A percentile compares a stretch with the other conserved stretches of the same genome.
These are phyloP conservation scores for Rhodofomes roseus DNA, from an alignment of 1,284 basidiomycete genomes.

Conservation along the genomic window DNA sequence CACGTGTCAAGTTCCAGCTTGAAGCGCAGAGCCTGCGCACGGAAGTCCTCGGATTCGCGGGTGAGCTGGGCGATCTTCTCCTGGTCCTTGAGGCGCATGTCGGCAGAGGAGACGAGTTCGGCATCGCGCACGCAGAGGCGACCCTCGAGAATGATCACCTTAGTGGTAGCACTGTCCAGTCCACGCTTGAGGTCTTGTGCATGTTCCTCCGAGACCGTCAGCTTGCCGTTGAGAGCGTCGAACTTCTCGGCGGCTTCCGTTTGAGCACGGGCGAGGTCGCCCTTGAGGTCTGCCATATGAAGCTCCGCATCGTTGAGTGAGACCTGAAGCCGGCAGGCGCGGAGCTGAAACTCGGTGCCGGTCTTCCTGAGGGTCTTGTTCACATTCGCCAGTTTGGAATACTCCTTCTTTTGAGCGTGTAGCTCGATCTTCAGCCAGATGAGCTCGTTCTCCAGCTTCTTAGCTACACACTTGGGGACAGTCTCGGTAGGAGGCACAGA, in stretches of 20 bases:
- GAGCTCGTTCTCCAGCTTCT: background rate
- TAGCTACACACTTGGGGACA: background rate
- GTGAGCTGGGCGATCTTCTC: background rate
- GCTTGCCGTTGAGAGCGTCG: background rate
- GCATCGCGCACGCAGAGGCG: background rate
- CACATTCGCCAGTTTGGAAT: background rate
- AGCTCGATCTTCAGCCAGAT: background rate
- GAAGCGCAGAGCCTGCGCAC: background rate
- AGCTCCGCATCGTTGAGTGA: background rate
- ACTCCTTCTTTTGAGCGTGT: background rate
- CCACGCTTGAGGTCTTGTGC: background rate
- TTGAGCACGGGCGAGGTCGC: background rate
- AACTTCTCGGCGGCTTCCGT: background rate
- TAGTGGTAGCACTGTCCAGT: background rate
- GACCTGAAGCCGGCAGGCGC: background rate
- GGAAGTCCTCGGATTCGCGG: background rate
- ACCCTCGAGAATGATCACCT: too few relatives aligned
- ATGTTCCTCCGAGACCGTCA: background rate
- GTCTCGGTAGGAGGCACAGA: background rate
- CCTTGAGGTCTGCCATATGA: background rate
- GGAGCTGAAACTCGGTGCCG: background rate
- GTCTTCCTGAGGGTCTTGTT: background rate
- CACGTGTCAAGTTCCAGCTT: background rate
- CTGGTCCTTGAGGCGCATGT: background rate
- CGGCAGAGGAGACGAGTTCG: background rate